Evolutionary conservation across 768 basidiomycete species (phyloP), one percentile per base, ranked within the genome.

Genomic region (Suillus subluteus): DNA sequence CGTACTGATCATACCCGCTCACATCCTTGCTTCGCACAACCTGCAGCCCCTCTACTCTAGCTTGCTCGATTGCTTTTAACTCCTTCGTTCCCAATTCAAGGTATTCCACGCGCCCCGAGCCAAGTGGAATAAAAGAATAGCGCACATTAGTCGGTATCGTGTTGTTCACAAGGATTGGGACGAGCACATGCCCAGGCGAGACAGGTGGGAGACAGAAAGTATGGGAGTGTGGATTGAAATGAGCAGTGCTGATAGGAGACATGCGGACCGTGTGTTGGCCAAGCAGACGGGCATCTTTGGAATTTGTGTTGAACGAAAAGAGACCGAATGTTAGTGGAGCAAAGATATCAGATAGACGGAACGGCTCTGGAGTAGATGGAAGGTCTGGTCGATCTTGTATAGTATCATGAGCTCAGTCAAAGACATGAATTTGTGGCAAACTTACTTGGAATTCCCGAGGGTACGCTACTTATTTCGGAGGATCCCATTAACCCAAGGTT

Each of bases 181-280:
- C 80, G 63, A 94, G 84, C 38, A 92, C 86, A 54, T 81, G 80
- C 62, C 83, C 81, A 8, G 79, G 77, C 12, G 82, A 79, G 55
- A 83, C 79, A 12, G 82, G 75, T 2, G 90, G 81, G 23, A 96
- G 82, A 72, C 95, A 97, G 75, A 90, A 96, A 4, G 87, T 88
- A 62, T 87, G 82, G 16, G 79, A 82, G 66, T 90, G 82, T 13
- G 94, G 94, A 71, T 97, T 96, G 54, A 99, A 82, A 26, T 91
- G 89, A 5, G 96, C 96, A 3, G 96, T 98, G 75, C 95, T 94
- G 71, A 94, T 95, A 12, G 96, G 96, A 0, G 95, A 94, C 86
- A 96, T 90, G 69, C 91, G 88, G 62, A 99, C 91, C 0, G 94
- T 96, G 73, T 96, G 94, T 76, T 95, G 91, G 41, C 96, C 96